Evolutionary conservation across 208 protist genomes (phyloP), one percentile per base, ranked within the genome.

Genomic region (Trypanosoma brucei): DNA sequence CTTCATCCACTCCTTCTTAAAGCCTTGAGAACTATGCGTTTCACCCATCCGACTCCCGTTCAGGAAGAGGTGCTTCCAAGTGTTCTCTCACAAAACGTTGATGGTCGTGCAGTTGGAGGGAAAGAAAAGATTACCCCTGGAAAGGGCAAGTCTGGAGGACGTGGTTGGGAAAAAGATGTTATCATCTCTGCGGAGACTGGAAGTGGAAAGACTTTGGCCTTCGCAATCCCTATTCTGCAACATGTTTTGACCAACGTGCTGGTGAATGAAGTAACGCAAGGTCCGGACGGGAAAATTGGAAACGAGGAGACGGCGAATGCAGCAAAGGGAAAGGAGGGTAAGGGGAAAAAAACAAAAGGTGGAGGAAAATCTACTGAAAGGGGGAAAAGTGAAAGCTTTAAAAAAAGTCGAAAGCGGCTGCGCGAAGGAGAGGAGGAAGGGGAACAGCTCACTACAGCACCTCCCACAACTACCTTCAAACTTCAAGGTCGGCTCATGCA

Each of bases 171-270:
- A 34, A 79, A 83, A 46, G 92, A 97, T 63, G 71, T 97, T 13
- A 71, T 97, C n/a, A 92, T 95, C 38, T 93, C 93, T 11, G 89
- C 93, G 0, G 92, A 97, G 70, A 98, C 94, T 31, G 94, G 95
- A 54, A 93, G 79, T 63, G 97, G 97, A 33, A 98, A 99, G 80
- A 99, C 98, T 34, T 68, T 99, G 1, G 96, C 98, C 13, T 99
- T 99, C 75, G 86, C 99, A 13, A 80, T 99, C 30, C 98, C 98
- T 11, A 89, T 96, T 35, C 66, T 96, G 8, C 58, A 94, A 14
- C 63, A 86, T n/a, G 35, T 94, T 11, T 65, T 94, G 13, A 55
- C 40, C 5, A 45, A 31, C 44, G 60, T 73, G 30, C 70, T 68
- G 50, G 40, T 36, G 49, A 69, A 81, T 31, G 58, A 63, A 8